Conservation (phyloP, 1,139 yeast species). For the Magnusiomyces paraingens region DNA sequence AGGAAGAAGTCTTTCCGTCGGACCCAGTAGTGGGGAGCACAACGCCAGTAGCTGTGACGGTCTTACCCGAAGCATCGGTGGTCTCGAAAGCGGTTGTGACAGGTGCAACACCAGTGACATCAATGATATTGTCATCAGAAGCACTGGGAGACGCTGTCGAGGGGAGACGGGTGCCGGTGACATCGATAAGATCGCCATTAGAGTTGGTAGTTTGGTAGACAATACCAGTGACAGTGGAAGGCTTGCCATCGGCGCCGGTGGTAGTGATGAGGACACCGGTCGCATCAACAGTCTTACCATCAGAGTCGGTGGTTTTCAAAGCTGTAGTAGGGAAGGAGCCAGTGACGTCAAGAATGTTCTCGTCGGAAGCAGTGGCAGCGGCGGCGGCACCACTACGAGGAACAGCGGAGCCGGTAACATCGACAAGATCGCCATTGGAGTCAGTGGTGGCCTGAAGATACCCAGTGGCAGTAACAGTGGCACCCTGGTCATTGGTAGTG, state of each 20-base stretch:
- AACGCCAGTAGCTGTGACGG: not conserved
- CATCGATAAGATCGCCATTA: not conserved
- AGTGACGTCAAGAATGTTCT: conserved; percentile 1
- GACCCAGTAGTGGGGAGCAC: not conserved
- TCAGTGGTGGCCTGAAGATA: not conserved
- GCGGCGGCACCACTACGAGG: not conserved
- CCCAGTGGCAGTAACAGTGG: not conserved
- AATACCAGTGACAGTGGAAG: not conserved
- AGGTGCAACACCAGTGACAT: conserved; percentile 5
- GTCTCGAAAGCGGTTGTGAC: not conserved
- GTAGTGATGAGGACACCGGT: not conserved
- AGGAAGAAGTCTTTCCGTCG: not conserved
- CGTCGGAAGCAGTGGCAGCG: not conserved
- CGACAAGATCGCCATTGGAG: conserved; percentile 1
- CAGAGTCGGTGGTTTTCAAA: not conserved
- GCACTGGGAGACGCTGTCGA: not conserved
- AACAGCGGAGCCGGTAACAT: not conserved
- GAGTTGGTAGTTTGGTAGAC: not conserved
- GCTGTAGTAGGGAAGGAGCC: not conserved
- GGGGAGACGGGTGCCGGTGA: conserved; percentile 1
- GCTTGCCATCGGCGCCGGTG: not conserved
- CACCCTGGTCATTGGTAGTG: not conserved
- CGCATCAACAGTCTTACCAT: not conserved
- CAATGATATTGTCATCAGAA: not conserved
- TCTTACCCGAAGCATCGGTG: not conserved